Percentiles rank a stretch among this genome's conserved stretches.
Conservation (phyloP, 768 basidiomycete species). For the Lactarius hengduanensis region DNA sequence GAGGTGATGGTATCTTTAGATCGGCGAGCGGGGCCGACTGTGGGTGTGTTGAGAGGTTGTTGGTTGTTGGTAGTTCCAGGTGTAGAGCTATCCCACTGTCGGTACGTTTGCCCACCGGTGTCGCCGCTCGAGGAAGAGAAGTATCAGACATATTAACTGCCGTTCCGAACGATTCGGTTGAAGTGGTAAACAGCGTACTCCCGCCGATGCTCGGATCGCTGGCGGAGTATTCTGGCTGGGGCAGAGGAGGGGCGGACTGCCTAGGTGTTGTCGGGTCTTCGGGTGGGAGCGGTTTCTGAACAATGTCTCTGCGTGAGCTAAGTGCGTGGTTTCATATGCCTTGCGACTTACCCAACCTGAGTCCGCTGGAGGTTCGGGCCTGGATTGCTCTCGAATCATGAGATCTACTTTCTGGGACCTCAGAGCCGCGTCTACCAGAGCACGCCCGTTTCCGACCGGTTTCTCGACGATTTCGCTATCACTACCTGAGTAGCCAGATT, state of each 20-base stretch:
- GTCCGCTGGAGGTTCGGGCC: not conserved
- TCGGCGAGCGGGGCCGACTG: not conserved
- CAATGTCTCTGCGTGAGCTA: not conserved
- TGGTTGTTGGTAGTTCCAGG: not conserved
- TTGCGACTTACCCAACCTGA: not conserved
- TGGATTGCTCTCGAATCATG: slow-evolving; percentile 1
- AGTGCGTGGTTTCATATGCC: not conserved
- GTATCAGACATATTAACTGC: not conserved
- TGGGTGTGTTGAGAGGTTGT: not conserved
- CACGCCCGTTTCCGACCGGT: not conserved
- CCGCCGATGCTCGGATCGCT: not conserved
- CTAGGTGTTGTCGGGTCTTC: not conserved
- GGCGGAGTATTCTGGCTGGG: not conserved
- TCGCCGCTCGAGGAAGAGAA: not conserved
- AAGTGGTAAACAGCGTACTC: not conserved
- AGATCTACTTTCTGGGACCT: not conserved
- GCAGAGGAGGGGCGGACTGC: not conserved
- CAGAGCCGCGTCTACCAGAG: not conserved
- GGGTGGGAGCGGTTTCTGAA: not conserved
- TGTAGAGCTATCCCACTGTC: not conserved
- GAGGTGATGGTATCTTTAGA: not conserved
- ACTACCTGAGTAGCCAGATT: not conserved
- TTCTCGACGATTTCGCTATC: not conserved
- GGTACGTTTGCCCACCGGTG: not conserved
- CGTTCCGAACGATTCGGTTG: not conserved